Percentiles rank a stretch among this genome's conserved stretches.
phyloP scores from a whole-genome alignment of 768 basidiomycete species.

The Cyathus striatus region DNA sequence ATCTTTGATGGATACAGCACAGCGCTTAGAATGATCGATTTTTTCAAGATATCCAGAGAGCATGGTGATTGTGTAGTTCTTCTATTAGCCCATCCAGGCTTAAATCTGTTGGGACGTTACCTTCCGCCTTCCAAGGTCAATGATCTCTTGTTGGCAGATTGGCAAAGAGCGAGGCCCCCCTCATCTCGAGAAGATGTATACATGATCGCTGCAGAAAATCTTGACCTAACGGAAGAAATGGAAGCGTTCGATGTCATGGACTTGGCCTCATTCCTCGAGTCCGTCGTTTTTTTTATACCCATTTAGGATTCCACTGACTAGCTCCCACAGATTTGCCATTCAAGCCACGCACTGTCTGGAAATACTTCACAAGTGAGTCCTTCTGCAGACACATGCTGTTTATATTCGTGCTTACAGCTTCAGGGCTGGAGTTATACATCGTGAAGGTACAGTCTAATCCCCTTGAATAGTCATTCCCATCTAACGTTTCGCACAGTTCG shows the following conservation, averaged over 20 bases:
- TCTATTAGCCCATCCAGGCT: slow-evolving; percentile 66
- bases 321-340: slow-evolving; percentile 69
- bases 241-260: slow-evolving; percentile 71
- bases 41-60: slow-evolving; percentile 59
- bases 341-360: slow-evolving; percentile 72
- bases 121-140: slow-evolving; percentile 64
- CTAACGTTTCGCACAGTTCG: slow-evolving; percentile 59
- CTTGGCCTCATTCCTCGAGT: slow-evolving; percentile 73
- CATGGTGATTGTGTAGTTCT: slow-evolving; percentile 67
- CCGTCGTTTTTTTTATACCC: slow-evolving; percentile 16
- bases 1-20: slow-evolving; percentile 48
- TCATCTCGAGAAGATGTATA: slow-evolving; percentile 43
- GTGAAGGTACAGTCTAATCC: slow-evolving; percentile 46
- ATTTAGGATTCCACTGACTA: too few relatives aligned
- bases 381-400: too few relatives aligned
- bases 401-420: too few relatives aligned
- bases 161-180: slow-evolving; percentile 33
- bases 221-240: slow-evolving; percentile 43
- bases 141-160: slow-evolving; percentile 58
- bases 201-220: slow-evolving; percentile 44
- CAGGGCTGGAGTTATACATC: slow-evolving; percentile 57
- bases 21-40: slow-evolving; percentile 55
- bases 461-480: not conserved
- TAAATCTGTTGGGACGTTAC: slow-evolving; percentile 66
- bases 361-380: slow-evolving; percentile 50